Conservation (phyloP, 306 rosid species). For the Begonia peltatifolia region DNA sequence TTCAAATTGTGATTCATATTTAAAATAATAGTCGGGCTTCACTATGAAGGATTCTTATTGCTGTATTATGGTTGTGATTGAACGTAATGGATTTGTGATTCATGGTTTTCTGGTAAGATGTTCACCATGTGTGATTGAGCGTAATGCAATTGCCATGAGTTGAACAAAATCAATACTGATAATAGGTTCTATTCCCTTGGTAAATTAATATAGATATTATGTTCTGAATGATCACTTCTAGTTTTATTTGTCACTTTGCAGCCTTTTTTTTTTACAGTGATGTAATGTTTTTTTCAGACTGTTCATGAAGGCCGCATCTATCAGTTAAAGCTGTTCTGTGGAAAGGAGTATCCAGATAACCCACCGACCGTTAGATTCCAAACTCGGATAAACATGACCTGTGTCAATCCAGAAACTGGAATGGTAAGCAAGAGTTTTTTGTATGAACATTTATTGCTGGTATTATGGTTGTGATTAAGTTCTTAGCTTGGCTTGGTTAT, state of each 20-base stretch:
- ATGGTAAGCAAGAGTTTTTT: conserved; percentile 37
- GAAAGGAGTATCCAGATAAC: conserved; percentile 82
- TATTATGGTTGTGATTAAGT: conserved; percentile 20
- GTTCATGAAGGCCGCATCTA: conserved; percentile 91
- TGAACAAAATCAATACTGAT: too few species aligned
- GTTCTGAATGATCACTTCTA: background rate
- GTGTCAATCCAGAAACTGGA: conserved; percentile 79
- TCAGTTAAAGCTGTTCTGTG: conserved; percentile 86
- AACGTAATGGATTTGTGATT: too few species aligned
- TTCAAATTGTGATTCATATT: too few species aligned
- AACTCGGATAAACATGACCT: conserved; percentile 84
- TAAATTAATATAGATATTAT: too few species aligned
- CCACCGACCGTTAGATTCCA: conserved; percentile 94
- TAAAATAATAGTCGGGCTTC: too few species aligned
- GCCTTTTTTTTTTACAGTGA: background rate
- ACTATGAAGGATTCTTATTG: too few species aligned
- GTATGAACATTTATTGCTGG: background rate
- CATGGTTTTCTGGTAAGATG: too few species aligned
- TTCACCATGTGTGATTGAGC: too few species aligned
- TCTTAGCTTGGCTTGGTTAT: conserved; percentile 10
- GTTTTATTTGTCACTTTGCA: too few species aligned
- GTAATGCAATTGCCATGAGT: too few species aligned
- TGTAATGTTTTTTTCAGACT: conserved; percentile 40
- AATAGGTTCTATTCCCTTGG: too few species aligned
- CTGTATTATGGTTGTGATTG: too few species aligned